These are phyloP conservation scores for Diutina sp. DNA, from an alignment of 1,139 yeast species.

Conservation along the genomic window DNA sequence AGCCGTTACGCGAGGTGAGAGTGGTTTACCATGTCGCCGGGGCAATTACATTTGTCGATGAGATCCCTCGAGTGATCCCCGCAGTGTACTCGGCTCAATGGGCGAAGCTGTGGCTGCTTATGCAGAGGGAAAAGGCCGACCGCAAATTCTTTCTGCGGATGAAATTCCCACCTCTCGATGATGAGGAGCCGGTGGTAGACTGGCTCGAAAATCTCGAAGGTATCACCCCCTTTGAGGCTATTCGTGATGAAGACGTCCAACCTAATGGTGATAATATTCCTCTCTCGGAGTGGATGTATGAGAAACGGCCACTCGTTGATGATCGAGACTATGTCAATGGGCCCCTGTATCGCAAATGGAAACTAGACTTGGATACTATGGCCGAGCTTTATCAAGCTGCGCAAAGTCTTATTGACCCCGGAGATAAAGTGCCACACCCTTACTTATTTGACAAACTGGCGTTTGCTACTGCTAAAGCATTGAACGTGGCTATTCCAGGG, in stretches of 20 bases:
- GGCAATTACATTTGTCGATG: slow-evolving; percentile 92
- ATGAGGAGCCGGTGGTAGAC: slow-evolving; percentile 86
- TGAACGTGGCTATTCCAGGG: slow-evolving; percentile 80
- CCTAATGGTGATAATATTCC: slow-evolving; percentile 42
- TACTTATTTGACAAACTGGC: slow-evolving; percentile 57
- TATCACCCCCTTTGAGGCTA: slow-evolving; percentile 57
- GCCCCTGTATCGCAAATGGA: slow-evolving; percentile 67
- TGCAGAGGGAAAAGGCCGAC: slow-evolving; percentile 91
- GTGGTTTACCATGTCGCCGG: slow-evolving; percentile 88
- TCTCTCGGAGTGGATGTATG: slow-evolving; percentile 59
- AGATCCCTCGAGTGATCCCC: slow-evolving; percentile 81
- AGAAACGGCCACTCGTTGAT: slow-evolving; percentile 60
- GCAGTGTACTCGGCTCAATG: slow-evolving; percentile 91
- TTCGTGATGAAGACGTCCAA: slow-evolving; percentile 42
- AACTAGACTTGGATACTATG: slow-evolving; percentile 47
- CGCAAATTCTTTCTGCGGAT: slow-evolving; percentile 81
- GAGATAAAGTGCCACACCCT: neutral
- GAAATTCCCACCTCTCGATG: slow-evolving; percentile 94
- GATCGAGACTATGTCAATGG: slow-evolving; percentile 49
- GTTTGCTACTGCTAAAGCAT: slow-evolving; percentile 81
- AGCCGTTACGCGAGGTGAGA: slow-evolving; percentile 67
- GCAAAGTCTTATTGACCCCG: slow-evolving; percentile 26
- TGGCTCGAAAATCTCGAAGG: slow-evolving; percentile 73
- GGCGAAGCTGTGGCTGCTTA: slow-evolving; percentile 86
- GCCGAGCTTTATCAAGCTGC: slow-evolving; percentile 55